phyloP scores from a whole-genome alignment of 768 basidiomycete species.

The Boletus rubescentipes region DNA sequence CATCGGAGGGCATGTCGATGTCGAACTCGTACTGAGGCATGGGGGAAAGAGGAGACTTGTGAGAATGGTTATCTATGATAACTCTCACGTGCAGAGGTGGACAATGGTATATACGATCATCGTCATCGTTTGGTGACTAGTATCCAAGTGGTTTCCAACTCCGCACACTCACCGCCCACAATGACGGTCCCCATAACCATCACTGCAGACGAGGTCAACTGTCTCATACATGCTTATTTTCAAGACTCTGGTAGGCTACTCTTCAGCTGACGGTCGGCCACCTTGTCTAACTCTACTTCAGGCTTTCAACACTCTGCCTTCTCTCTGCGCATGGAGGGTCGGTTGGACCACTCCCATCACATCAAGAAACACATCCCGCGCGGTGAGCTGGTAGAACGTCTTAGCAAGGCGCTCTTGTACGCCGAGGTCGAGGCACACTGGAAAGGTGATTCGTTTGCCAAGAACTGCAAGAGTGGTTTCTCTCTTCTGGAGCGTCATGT shows the following conservation, averaged over 20 bases:
- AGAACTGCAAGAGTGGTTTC: slow-evolving; percentile 68
- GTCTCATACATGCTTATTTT: slow-evolving; percentile 81
- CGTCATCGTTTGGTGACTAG: too few relatives aligned
- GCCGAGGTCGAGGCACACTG: slow-evolving; percentile 84
- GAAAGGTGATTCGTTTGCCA: slow-evolving; percentile 58
- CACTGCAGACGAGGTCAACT: slow-evolving; percentile 82
- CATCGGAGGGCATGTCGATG: slow-evolving; percentile 20
- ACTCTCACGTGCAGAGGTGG: slow-evolving; percentile 2
- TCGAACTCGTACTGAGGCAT: slow-evolving; percentile 25
- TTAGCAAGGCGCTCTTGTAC: slow-evolving; percentile 78
- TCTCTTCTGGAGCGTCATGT: slow-evolving; percentile 73
- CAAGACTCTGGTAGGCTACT: slow-evolving; percentile 67
- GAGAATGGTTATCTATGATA: slow-evolving; percentile 7
- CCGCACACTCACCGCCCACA: slow-evolving; percentile 18
- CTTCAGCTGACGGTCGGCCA: neutral
- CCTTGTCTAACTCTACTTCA: slow-evolving; percentile 28
- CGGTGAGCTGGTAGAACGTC: slow-evolving; percentile 78
- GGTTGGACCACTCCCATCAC: slow-evolving; percentile 66
- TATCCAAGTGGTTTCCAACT: slow-evolving; percentile 31
- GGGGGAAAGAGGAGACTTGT: neutral
- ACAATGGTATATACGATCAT: too few relatives aligned
- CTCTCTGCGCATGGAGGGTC: slow-evolving; percentile 71
- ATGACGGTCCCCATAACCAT: slow-evolving; percentile 56
- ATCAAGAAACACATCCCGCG: slow-evolving; percentile 74
- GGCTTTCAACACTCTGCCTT: slow-evolving; percentile 84